Conservation (phyloP, 2,329 filamentous ascomycete species). For the Neofusicoccum parvum region DNA sequence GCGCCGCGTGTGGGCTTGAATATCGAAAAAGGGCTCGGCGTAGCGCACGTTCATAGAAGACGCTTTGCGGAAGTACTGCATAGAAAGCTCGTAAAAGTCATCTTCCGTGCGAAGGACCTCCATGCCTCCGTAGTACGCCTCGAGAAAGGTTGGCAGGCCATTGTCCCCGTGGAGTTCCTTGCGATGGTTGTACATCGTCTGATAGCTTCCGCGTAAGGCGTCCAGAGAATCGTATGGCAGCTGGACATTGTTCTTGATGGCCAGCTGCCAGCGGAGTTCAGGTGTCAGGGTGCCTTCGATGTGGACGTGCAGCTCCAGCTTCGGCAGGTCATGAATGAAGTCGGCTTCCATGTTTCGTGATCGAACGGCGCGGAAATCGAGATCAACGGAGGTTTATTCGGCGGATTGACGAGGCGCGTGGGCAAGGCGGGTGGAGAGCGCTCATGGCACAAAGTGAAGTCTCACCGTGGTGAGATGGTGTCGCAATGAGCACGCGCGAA, state of each 20-base stretch:
- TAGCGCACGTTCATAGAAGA: constrained; percentile 44
- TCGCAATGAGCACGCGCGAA: not conserved
- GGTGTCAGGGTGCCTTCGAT: constrained; percentile 51
- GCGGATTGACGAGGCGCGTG: not conserved
- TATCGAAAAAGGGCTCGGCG: constrained; percentile 47
- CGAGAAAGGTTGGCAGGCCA: constrained; percentile 31
- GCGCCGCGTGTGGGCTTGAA: constrained; percentile 45
- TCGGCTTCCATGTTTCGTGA: not conserved
- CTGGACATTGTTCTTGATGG: constrained; percentile 39
- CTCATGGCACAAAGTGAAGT: not conserved
- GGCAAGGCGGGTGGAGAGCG: not conserved
- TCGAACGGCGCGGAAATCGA: not conserved
- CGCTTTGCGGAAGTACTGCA: constrained; percentile 41
- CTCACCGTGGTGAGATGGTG: not conserved
- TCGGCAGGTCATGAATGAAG: constrained; percentile 36
- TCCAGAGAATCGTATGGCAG: constrained; percentile 2
- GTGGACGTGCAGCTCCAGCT: constrained; percentile 52
- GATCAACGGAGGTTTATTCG: not conserved
- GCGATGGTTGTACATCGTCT: constrained; percentile 25
- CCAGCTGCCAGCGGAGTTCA: constrained; percentile 45
- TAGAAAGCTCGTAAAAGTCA: constrained; percentile 46
- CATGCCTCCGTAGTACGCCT: constrained; percentile 31
- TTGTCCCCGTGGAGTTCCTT: constrained; percentile 26
- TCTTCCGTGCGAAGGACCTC: constrained; percentile 38
- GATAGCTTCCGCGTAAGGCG: constrained; percentile 16